Conservation (phyloP, 2,329 filamentous ascomycete species). For the Pseudogymnoascus sp. region DNA sequence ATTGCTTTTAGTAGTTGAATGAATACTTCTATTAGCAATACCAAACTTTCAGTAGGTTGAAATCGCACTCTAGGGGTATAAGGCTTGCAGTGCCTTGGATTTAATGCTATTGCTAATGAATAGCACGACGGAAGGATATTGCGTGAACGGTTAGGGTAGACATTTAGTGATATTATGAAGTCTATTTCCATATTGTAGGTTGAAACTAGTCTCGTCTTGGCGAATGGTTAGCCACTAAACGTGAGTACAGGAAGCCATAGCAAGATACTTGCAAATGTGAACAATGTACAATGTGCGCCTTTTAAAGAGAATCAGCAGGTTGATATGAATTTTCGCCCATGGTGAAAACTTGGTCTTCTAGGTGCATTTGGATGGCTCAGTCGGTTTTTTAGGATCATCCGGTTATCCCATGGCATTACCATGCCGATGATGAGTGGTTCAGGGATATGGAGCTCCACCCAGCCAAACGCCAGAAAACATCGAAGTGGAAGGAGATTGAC, state of each 20-base stretch:
- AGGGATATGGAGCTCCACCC: conserved; percentile 44
- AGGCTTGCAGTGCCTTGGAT: conserved; percentile 11
- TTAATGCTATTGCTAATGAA: conserved; percentile 15
- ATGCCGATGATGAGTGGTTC: conserved; percentile 55
- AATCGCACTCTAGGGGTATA: conserved; percentile 15
- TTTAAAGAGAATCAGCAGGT: not conserved
- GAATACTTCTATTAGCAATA: conserved; percentile 15
- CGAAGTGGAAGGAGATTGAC: conserved; percentile 41
- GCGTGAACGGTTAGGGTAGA: not conserved
- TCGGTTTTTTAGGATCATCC: no score
- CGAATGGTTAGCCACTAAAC: not conserved
- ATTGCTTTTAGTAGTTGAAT: conserved; percentile 12
- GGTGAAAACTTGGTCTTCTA: no score
- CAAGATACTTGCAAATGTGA: not conserved
- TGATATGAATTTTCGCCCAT: no score
- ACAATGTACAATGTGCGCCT: not conserved
- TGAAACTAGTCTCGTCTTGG: no score
- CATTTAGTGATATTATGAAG: no score
- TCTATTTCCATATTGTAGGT: no score
- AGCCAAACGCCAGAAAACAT: conserved; percentile 59
- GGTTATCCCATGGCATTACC: no score
- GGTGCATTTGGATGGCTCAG: no score
- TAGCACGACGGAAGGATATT: conserved; percentile 15
- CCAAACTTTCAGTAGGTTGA: conserved; percentile 15
- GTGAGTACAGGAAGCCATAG: not conserved